Conservation (phyloP, 2,329 filamentous ascomycete genomes). For the Fusarium transvaalense region DNA sequence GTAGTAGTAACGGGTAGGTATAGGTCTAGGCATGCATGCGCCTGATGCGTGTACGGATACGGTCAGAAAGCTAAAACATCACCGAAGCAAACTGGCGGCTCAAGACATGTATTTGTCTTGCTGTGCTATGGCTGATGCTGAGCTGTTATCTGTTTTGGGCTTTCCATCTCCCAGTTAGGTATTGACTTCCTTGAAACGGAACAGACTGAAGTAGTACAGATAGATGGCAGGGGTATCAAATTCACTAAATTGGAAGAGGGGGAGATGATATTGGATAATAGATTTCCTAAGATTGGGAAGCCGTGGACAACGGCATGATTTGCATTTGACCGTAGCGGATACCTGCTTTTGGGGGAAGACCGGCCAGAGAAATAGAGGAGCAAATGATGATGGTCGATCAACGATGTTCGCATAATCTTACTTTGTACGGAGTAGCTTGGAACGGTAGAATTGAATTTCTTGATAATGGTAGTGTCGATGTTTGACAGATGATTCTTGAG, state of each 20-base stretch:
- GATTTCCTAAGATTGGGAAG: slow-evolving; percentile 33
- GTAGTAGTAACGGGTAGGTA: slow-evolving; percentile 2
- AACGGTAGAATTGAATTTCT: background rate
- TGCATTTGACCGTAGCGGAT: slow-evolving; percentile 39
- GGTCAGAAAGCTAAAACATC: slow-evolving; percentile 30
- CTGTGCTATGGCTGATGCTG: slow-evolving; percentile 29
- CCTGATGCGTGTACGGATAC: slow-evolving; percentile 21
- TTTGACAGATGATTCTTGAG: slow-evolving; percentile 1
- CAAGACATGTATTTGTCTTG: slow-evolving; percentile 23
- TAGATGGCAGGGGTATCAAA: slow-evolving; percentile 30
- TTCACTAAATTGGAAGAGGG: slow-evolving; percentile 33
- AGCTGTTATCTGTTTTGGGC: slow-evolving; percentile 25
- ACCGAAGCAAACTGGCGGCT: slow-evolving; percentile 32
- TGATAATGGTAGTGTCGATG: background rate
- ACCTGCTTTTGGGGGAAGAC: slow-evolving; percentile 21
- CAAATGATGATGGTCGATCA: slow-evolving; percentile 32
- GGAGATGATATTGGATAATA: slow-evolving; percentile 40
- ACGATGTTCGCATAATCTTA: slow-evolving; percentile 10
- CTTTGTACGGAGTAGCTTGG: slow-evolving; percentile 12
- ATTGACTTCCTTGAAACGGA: slow-evolving; percentile 26
- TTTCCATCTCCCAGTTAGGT: slow-evolving; percentile 24
- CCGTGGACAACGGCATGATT: slow-evolving; percentile 43
- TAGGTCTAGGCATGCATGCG: slow-evolving; percentile 1
- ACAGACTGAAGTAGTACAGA: slow-evolving; percentile 42
- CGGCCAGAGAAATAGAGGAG: slow-evolving; percentile 24